phyloP scores from a whole-genome alignment of 2,329 filamentous ascomycete genomes.

The Trematosphaeria pertusa region DNA sequence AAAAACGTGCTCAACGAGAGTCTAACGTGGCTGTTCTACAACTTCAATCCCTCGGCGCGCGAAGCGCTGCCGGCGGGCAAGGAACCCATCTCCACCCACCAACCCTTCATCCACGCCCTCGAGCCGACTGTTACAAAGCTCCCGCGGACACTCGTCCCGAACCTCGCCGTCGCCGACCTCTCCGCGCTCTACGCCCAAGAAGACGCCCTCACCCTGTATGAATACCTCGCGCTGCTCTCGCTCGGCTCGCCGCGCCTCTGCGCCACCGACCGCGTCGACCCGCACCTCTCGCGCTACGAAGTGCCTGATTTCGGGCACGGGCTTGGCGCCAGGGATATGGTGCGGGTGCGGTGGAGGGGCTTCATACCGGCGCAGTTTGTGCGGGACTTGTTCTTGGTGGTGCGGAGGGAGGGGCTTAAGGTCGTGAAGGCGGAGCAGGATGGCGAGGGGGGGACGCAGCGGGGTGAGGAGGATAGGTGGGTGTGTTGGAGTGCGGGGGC shows the following conservation, averaged over 20 bases:
- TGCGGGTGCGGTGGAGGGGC: constrained; percentile 52
- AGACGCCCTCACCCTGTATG: constrained; percentile 70
- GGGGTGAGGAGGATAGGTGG: constrained; percentile 30
- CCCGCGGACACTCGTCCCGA: constrained; percentile 34
- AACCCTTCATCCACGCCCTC: constrained; percentile 39
- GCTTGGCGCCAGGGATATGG: constrained; percentile 30
- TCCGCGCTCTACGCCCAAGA: constrained; percentile 61
- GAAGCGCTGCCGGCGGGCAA: constrained; percentile 32
- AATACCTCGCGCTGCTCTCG: constrained; percentile 75
- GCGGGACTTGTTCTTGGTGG: constrained; percentile 32
- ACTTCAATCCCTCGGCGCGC: constrained; percentile 51
- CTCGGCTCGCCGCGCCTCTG: constrained; percentile 70
- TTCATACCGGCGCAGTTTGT: constrained; percentile 49
- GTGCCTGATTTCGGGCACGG: constrained; percentile 55
- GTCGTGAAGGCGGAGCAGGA: constrained; percentile 18
- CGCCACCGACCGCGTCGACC: constrained; percentile 66
- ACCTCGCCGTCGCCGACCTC: constrained; percentile 24
- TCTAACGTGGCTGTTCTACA: constrained; percentile 79
- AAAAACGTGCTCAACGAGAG: constrained; percentile 75
- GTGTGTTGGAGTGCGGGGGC: constrained; percentile 38
- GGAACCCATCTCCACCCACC: constrained; percentile 37
- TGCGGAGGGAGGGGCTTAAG: constrained; percentile 28
- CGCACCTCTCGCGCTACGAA: constrained; percentile 72
- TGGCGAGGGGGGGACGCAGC: constrained; percentile 14
- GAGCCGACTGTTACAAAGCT: constrained; percentile 31